These are phyloP conservation scores for Galium porrigens DNA, from an alignment of 305 asterid species.

Conservation along the genomic window DNA sequence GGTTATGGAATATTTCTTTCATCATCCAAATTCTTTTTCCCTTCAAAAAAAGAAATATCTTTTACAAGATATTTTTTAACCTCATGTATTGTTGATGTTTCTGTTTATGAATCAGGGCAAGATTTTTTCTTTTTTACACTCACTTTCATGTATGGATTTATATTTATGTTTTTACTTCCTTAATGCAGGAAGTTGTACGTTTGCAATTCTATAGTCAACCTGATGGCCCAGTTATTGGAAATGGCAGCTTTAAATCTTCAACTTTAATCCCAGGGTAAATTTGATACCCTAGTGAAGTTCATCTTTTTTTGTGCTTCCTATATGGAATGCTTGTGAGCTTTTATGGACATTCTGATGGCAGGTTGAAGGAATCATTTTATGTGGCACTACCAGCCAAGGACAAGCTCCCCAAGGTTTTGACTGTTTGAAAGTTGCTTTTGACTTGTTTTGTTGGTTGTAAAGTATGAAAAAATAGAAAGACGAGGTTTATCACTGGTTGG, in stretches of 20 bases:
- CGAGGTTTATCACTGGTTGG: constrained; percentile 2
- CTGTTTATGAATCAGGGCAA: neutral
- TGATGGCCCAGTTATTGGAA: constrained; percentile 78
- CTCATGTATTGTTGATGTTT: neutral
- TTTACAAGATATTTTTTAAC: neutral
- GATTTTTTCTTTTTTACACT: constrained; percentile 2
- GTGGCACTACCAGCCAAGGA: constrained; percentile 82
- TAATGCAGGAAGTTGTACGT: constrained; percentile 43
- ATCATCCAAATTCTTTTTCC: neutral
- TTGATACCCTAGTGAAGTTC: neutral
- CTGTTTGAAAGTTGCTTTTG: constrained; percentile 1
- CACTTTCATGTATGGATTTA: constrained; percentile 10
- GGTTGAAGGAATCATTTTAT: constrained; percentile 77
- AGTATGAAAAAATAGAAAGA: neutral
- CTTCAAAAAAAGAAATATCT: too few relatives aligned
- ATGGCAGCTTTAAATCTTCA: constrained; percentile 61
- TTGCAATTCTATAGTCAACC: constrained; percentile 81
- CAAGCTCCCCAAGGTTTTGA: constrained; percentile 79
- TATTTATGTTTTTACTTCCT: neutral
- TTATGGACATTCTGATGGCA: constrained; percentile 23
- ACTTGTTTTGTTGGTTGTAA: neutral
- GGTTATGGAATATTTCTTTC: neutral
- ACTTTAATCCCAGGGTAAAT: constrained; percentile 69
- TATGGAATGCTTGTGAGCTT: constrained; percentile 16
- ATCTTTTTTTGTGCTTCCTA: constrained; percentile 13